These are phyloP conservation scores for Brassica hybrid DNA, from an alignment of 441 rosid genomes.

Conservation along the genomic window DNA sequence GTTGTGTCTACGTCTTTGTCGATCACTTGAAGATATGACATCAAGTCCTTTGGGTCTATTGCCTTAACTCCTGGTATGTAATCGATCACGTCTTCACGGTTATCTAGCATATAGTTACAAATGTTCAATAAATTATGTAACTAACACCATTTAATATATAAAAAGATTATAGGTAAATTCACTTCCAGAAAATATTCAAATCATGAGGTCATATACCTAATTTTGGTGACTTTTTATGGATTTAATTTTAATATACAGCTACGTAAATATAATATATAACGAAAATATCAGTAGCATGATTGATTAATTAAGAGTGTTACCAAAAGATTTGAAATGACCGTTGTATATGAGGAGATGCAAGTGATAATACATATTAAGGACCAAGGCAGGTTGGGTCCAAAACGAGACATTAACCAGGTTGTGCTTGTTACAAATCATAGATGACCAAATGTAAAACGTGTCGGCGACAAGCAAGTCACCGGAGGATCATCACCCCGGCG, in stretches of 20 bases:
- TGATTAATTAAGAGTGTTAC: slow-evolving; percentile 40
- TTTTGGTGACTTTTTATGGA: not conserved
- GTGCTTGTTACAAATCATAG: slow-evolving; percentile 57
- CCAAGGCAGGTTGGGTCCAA: slow-evolving; percentile 77
- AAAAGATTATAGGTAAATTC: not conserved
- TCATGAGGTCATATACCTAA: not conserved
- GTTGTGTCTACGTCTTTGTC: slow-evolving; percentile 45
- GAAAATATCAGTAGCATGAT: not conserved
- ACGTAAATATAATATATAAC: not conserved
- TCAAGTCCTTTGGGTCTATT: slow-evolving; percentile 56
- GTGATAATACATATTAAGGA: slow-evolving; percentile 59
- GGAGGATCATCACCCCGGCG: slow-evolving; percentile 42
- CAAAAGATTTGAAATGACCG: slow-evolving; percentile 58
- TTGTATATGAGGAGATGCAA: slow-evolving; percentile 56
- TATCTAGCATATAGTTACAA: slow-evolving; percentile 39
- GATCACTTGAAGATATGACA: slow-evolving; percentile 59
- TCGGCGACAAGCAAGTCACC: slow-evolving; percentile 62
- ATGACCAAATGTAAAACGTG: slow-evolving; percentile 65
- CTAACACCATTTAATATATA: slow-evolving; percentile 34
- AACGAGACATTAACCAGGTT: slow-evolving; percentile 62
- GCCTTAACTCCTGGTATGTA: slow-evolving; percentile 62
- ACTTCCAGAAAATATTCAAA: too few species aligned
- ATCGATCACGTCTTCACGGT: slow-evolving; percentile 53
- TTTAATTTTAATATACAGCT: too few species aligned
- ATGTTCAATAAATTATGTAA: not conserved